A percentile compares a stretch with the other conserved stretches of the same genome.
phyloP scores from a whole-genome alignment of 345 rosid species.

The Abelmoschus esculentus region DNA sequence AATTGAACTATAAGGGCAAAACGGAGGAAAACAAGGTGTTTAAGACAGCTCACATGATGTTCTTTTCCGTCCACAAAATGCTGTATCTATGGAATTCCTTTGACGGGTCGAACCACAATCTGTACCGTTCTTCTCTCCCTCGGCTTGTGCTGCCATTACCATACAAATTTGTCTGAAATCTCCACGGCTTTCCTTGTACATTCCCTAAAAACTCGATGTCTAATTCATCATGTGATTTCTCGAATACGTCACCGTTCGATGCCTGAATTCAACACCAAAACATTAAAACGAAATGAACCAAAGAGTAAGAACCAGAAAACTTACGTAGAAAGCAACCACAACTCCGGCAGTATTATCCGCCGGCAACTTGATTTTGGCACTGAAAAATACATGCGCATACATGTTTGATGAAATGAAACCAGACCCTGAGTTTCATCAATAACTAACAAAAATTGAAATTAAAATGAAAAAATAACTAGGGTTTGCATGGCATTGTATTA shows the following conservation, averaged over 20 bases:
- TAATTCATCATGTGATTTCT: conserved; percentile 80
- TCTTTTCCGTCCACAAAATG: conserved; percentile 75
- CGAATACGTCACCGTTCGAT: conserved; percentile 74
- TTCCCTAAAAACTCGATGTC: conserved; percentile 95
- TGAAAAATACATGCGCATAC: conserved; percentile 78
- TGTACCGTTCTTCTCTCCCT: conserved; percentile 92
- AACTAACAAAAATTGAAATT: background rate
- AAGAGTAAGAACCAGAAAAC: conserved; percentile 10
- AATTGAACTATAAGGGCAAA: background rate
- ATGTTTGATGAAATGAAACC: conserved; percentile 82
- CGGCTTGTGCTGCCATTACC: conserved; percentile 83
- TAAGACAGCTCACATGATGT: conserved; percentile 52
- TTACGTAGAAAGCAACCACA: conserved; percentile 83
- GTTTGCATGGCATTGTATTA: background rate
- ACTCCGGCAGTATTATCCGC: conserved; percentile 78
- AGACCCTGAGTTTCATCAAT: conserved; percentile 32
- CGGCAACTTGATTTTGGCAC: conserved; percentile 84
- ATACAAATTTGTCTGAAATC: conserved; percentile 86
- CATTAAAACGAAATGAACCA: background rate
- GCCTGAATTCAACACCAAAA: conserved; percentile 32
- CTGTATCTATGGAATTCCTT: conserved; percentile 78
- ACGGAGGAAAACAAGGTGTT: background rate
- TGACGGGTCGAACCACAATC: conserved; percentile 90
- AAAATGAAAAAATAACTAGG: background rate
- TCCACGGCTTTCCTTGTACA: conserved; percentile 76